Evolutionary conservation across 2,329 filamentous ascomycete genomes (phyloP), one percentile per base, ranked within the genome.

Genomic region (Lachnellula hyalina): DNA sequence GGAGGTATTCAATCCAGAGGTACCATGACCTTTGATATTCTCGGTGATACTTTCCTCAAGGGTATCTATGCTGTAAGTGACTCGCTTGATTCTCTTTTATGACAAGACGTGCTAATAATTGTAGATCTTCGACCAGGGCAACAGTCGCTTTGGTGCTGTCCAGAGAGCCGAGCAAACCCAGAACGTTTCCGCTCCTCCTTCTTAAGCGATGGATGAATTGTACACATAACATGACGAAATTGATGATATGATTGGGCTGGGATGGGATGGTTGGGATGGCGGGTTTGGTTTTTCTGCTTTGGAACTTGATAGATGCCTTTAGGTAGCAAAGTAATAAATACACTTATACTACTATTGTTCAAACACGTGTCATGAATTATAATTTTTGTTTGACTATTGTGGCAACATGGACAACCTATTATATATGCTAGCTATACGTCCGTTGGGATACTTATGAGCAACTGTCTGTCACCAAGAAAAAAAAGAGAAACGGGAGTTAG

Each of bases 1-100:
- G 83, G 82, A 15, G 81, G 79, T 2, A 82, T 85, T 47, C 82
- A 86, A 67, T 79, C 75, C 41, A 71, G 79, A 47, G 81, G 81
- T 5, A 70, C 71, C 23, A 71, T 80, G 71, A 65, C 67, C 1
- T 80, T 84, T 61, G 81, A 83, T 66, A 82, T 85, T 45, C 69
- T 82, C 15, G 82, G 81, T 15, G 81, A 79, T 61, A 78, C 78
- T 3, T 82, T 81, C 65, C 69, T 85, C 68, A 83, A 83, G 71
- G 74, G 73, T 14, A 73, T 84, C 51, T 85, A 85, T 68, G 81
- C 80, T 54, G 76, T 79, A 68, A 71, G 75, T 72, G 2, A 40
- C 40, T 23, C 41, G 19, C 8, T 19, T 32, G 23, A 7, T 25
- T 6, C 25, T 48, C 8, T n/a, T 12, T 19, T 35, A 28, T 38